Conservation (phyloP, 345 rosid species). For the Corchorus olitorius region DNA sequence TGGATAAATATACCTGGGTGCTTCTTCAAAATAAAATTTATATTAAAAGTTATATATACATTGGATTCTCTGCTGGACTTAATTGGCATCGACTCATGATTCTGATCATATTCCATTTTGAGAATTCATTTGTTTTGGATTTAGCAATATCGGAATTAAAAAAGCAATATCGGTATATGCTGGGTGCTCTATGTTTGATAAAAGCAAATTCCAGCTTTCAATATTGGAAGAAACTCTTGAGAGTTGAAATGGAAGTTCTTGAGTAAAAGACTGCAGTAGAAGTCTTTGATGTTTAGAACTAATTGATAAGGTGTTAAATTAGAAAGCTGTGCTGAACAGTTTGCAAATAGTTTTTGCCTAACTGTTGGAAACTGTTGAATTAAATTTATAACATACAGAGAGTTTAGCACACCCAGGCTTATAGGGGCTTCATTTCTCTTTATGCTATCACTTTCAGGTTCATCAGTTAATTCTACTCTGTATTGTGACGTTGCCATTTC, state of each 20-base stretch:
- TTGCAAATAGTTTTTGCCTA: neutral
- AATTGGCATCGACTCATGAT: neutral
- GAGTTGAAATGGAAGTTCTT: constrained; percentile 7
- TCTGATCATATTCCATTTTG: neutral
- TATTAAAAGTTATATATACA: too few species aligned
- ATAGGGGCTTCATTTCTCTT: constrained; percentile 12
- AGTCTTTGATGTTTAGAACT: neutral
- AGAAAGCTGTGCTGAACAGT: neutral
- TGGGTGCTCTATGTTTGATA: neutral
- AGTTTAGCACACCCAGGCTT: neutral
- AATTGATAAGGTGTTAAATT: neutral
- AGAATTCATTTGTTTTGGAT: neutral
- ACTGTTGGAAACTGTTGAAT: neutral
- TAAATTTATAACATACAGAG: neutral
- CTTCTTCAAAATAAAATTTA: neutral
- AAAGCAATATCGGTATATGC: too few species aligned
- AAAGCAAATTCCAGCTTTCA: neutral
- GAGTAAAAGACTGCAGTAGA: neutral
- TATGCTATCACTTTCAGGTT: constrained; percentile 46
- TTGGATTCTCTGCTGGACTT: neutral
- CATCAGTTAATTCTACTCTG: constrained; percentile 42
- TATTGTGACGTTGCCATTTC: constrained; percentile 62
- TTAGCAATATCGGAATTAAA: neutral
- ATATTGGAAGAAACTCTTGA: neutral
- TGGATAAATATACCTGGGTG: neutral